A percentile compares a stretch with the other conserved stretches of the same genome.
Evolutionary conservation across 208 protist genomes (phyloP).

Genomic region (Wallacemonas rigidus): DNA sequence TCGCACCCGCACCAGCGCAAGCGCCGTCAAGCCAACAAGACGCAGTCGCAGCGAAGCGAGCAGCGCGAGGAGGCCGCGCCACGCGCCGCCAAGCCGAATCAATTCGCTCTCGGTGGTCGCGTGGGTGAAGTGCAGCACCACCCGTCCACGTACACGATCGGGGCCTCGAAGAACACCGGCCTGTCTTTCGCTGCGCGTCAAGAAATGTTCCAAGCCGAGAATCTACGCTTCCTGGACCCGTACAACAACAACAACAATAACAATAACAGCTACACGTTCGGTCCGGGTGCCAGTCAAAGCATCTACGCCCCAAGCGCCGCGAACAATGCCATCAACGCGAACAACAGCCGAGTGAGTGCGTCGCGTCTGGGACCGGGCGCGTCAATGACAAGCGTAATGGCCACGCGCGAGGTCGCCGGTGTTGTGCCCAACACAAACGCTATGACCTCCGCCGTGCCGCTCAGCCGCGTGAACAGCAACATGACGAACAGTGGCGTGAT

Average conservation of each 20-base stretch:
- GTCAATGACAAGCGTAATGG: conserved; percentile 38
- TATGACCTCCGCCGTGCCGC: conserved; percentile 5
- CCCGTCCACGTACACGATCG: conserved; percentile 59
- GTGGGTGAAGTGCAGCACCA: conserved; percentile 83
- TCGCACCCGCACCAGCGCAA: conserved; percentile 4
- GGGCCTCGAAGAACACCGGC: conserved; percentile 48
- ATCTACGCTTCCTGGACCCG: conserved; percentile 70
- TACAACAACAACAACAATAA: conserved; percentile 55
- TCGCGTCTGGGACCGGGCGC: conserved; percentile 21
- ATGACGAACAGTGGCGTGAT: conserved; percentile 1
- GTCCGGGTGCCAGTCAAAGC: conserved; percentile 10
- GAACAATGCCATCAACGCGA: not conserved
- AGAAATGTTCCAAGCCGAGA: conserved; percentile 59
- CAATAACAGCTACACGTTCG: conserved; percentile 23
- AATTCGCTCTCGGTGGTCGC: conserved; percentile 84
- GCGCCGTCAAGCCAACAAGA: not conserved
- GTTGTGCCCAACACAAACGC: conserved; percentile 61
- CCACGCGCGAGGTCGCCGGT: conserved; percentile 63
- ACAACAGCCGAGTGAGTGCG: conserved; percentile 12
- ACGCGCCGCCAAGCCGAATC: conserved; percentile 16
- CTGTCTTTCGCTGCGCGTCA: conserved; percentile 75
- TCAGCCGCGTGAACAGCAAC: conserved; percentile 16
- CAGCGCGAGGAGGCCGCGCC: too few species aligned
- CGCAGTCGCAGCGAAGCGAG: not conserved
- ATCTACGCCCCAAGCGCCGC: not conserved